These are phyloP conservation scores for Agaricales sp. DNA, from an alignment of 1,284 basidiomycete genomes.

Conservation along the genomic window DNA sequence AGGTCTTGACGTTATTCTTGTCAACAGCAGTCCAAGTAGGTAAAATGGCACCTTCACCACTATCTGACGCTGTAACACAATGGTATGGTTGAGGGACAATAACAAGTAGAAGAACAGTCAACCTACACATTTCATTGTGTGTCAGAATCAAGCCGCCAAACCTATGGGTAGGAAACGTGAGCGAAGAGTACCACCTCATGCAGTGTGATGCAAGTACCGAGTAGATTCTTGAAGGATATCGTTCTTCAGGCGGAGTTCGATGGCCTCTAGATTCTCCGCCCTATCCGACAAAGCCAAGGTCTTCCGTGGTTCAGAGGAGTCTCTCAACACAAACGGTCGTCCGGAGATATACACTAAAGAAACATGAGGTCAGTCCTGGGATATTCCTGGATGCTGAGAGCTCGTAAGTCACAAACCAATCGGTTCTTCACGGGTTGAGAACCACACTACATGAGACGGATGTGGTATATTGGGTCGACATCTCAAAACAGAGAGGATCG, in stretches of 20 bases:
- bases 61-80: conserved; percentile 40
- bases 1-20: conserved; percentile 75
- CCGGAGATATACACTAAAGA: conserved; percentile 81
- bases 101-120: conserved; percentile 2
- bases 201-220: conserved; percentile 34
- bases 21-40: conserved; percentile 97
- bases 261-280: conserved; percentile 91
- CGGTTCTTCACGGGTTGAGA: conserved; percentile 78
- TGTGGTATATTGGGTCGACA: conserved; percentile 59
- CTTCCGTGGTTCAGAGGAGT: conserved; percentile 77
- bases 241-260: conserved; percentile 83
- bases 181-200: conserved; percentile 4
- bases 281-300: conserved; percentile 84
- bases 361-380: conserved; percentile 13
- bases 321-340: conserved; percentile 92
- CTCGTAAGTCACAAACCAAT: conserved; percentile 38
- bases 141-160: conserved; percentile 90
- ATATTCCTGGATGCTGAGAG: conserved; percentile 6
- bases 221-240: conserved; percentile 90
- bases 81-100: conserved; percentile 3
- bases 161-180: conserved; percentile 24
- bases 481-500: conserved; percentile 81
- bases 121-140: conserved; percentile 77
- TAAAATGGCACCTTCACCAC: conserved; percentile 72
- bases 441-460: conserved; percentile 72